phyloP scores from a whole-genome alignment of 495 filamentous ascomycete species.

The Immersiella caudata region DNA sequence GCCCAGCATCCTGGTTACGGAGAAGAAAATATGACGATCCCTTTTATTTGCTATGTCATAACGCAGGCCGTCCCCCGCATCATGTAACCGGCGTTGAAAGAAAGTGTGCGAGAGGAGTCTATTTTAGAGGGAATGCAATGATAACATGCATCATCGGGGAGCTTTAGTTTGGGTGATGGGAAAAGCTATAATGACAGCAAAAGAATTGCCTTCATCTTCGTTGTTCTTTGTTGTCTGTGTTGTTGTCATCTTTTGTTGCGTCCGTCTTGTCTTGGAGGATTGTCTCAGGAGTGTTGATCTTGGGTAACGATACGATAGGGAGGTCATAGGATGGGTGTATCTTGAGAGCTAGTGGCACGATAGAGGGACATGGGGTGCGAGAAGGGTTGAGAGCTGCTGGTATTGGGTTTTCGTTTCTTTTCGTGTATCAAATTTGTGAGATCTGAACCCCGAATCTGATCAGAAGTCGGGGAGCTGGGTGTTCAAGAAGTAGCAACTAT shows the following conservation, averaged over 20 bases:
- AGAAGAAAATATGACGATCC: neutral
- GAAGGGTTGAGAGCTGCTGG: too few relatives aligned
- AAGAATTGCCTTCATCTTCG: neutral
- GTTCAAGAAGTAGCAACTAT: too few relatives aligned
- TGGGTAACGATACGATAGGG: too few relatives aligned
- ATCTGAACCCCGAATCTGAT: too few relatives aligned
- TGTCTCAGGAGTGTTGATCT: too few relatives aligned
- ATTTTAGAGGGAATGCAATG: conserved; percentile 1
- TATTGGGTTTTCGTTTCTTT: too few relatives aligned
- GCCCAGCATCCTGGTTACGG: neutral
- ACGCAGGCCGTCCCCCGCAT: neutral
- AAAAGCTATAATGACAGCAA: conserved; percentile 1
- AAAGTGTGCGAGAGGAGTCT: conserved; percentile 1
- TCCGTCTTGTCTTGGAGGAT: too few relatives aligned
- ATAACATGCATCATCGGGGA: neutral
- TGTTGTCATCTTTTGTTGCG: neutral
- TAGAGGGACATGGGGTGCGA: too few relatives aligned
- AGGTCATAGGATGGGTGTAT: neutral
- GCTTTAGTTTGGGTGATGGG: neutral
- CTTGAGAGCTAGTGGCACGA: too few relatives aligned
- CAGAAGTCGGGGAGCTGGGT: too few relatives aligned
- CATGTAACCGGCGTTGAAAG: neutral
- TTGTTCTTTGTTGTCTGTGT: too few relatives aligned
- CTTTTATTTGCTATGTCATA: neutral
- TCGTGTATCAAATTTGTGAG: too few relatives aligned